Evolutionary conservation across 2,329 filamentous ascomycete genomes (phyloP).

Genomic region (Macrophomina phaseolina): DNA sequence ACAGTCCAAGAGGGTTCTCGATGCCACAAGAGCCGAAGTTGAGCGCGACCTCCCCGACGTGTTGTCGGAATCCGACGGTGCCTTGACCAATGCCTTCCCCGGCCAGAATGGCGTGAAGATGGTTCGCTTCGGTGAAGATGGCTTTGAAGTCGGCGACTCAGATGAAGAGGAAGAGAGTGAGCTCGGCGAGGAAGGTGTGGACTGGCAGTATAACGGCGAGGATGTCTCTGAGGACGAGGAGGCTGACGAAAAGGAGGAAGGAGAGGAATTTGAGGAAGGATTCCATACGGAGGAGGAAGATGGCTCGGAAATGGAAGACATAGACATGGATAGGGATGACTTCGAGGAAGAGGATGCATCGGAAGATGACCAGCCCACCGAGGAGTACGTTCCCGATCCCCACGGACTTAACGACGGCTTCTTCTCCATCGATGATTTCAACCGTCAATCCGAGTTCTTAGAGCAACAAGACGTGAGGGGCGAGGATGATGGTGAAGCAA

Average conservation of each 20-base stretch:
- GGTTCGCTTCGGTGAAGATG: conserved; percentile 48
- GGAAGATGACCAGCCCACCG: conserved; percentile 54
- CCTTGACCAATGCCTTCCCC: conserved; percentile 24
- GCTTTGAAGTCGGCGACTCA: conserved; percentile 47
- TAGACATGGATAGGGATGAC: conserved; percentile 40
- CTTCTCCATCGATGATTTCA: conserved; percentile 97
- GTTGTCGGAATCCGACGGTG: conserved; percentile 45
- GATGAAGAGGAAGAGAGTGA: conserved; percentile 35
- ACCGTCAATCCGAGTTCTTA: conserved; percentile 87
- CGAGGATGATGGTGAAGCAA: conserved; percentile 74
- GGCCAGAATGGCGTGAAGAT: conserved; percentile 40
- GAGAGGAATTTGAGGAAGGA: conserved; percentile 44
- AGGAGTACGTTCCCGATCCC: conserved; percentile 71
- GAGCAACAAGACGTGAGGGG: conserved; percentile 83
- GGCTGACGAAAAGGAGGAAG: conserved; percentile 36
- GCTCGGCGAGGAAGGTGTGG: conserved; percentile 33
- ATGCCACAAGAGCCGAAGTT: conserved; percentile 63
- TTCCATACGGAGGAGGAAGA: conserved; percentile 35
- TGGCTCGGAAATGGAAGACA: conserved; percentile 39
- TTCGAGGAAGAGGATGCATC: conserved; percentile 48
- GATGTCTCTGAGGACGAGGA: conserved; percentile 45
- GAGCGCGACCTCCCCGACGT: conserved; percentile 52
- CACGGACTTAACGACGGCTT: conserved; percentile 95
- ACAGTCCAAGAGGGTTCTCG: conserved; percentile 83
- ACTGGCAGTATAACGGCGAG: conserved; percentile 37